Base-by-base conservation (phyloP, 257 asterid species). In the Sherardia arvensis region DNA sequence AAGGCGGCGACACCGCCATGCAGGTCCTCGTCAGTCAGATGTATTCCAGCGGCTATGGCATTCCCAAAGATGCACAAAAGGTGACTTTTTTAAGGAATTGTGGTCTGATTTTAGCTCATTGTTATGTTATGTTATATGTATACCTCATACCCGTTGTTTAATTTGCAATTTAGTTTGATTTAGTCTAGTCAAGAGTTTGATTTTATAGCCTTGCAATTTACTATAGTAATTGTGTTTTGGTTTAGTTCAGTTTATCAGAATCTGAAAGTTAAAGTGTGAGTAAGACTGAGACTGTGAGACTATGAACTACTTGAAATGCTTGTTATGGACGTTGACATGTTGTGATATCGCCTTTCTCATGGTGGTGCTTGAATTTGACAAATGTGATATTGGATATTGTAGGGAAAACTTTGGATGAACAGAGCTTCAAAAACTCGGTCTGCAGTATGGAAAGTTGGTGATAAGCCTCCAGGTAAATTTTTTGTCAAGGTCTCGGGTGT, bases 1-100 rank as follows among this genome's bases (percentile, higher is more conserved):
- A 84, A 70, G 79, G 81, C 34, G 99, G 99, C 25, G 95, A 90
- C 59, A 68, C 59, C 40, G 69, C 75, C 56, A 93, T 93, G 99
- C 99, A 93, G 81, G 95, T 93, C 62, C 94, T 93, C 57, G 95
- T 87, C 65, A 95, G 96, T 59, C 97, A 93, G 97, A 93, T 93
- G 99, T 93, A 90, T 82, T 69, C 58, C 49, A 83, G 87, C 66
- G 99, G 99, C 27, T 93, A 85, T 73, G 99, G 99, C 38, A 81
- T 87, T 28, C 74, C 84, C 1, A 78, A 51, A 64, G 91, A 93
- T 74, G 79, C 72, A 53, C 87, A 83, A 49, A 87, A 79, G 99
- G 99, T 69, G 62, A 62, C 65, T 71, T 71, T 5, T 38, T 38
- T 38, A 10, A 11, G 14, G 47, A 38, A 38, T 38, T 38, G 18